phyloP scores from a whole-genome alignment of 2,329 filamentous ascomycete genomes.

The Beauveria rudraprayagi region DNA sequence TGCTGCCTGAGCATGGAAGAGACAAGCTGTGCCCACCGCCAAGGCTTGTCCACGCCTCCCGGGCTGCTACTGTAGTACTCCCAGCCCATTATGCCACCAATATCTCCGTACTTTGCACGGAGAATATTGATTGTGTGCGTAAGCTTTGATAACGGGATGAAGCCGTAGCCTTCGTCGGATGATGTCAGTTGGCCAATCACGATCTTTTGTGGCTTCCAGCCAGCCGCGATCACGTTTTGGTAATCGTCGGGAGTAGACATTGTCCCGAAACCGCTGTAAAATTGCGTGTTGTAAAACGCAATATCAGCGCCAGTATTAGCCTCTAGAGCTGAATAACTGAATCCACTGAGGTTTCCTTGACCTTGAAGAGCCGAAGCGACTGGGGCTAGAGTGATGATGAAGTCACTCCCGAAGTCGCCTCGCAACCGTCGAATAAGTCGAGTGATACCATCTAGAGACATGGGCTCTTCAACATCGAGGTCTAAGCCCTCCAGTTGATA shows the following conservation, averaged over 20 bases:
- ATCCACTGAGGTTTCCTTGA: conserved; percentile 61
- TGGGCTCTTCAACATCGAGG: conserved; percentile 69
- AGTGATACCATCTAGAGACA: conserved; percentile 56
- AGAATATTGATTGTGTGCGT: conserved; percentile 31
- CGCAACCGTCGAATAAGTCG: conserved; percentile 57
- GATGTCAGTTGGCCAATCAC: conserved; percentile 74
- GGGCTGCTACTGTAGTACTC: conserved; percentile 76
- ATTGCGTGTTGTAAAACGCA: conserved; percentile 78
- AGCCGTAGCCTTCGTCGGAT: conserved; percentile 53
- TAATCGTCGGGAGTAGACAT: conserved; percentile 33
- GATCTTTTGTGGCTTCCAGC: conserved; percentile 63
- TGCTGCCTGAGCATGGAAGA: neutral
- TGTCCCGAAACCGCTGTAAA: conserved; percentile 77
- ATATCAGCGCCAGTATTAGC: conserved; percentile 53
- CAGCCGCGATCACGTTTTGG: conserved; percentile 41
- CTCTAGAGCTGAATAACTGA: conserved; percentile 67
- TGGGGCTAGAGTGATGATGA: conserved; percentile 70
- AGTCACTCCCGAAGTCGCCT: conserved; percentile 56
- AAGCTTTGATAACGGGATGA: conserved; percentile 35
- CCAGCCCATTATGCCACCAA: conserved; percentile 85
- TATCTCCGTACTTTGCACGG: conserved; percentile 46
- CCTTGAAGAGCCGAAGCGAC: conserved; percentile 61
- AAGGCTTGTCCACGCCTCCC: conserved; percentile 50
- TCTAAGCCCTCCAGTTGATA: conserved; percentile 60
- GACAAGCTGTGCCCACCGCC: conserved; percentile 60